These are phyloP conservation scores for Yamadazyma triangularis DNA, from an alignment of 1,139 yeast species.

Conservation along the genomic window DNA sequence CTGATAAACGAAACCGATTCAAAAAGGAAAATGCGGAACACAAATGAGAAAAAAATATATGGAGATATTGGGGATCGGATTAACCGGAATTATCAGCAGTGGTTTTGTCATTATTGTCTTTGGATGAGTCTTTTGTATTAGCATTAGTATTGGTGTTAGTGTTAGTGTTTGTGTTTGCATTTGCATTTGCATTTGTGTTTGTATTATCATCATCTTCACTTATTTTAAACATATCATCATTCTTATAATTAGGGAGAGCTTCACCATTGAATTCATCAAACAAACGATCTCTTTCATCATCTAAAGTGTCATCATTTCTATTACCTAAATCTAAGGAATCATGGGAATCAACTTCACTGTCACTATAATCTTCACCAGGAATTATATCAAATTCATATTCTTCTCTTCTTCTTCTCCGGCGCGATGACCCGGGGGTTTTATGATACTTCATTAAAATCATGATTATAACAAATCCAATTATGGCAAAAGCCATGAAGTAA, in stretches of 20 bases:
- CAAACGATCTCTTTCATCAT: constrained; percentile 34
- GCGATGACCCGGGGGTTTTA: constrained; percentile 41
- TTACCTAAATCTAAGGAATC: constrained; percentile 26
- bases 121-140: constrained; percentile 5
- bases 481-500: constrained; percentile 56
- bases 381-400: constrained; percentile 79
- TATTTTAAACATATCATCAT: constrained; percentile 40
- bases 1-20: constrained; percentile 4
- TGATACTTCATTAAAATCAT: constrained; percentile 51
- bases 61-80: constrained; percentile 1
- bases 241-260: constrained; percentile 34
- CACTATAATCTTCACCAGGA: constrained; percentile 58
- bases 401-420: constrained; percentile 63
- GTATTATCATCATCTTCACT: constrained; percentile 37
- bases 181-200: too few species aligned
- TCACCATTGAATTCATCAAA: constrained; percentile 39
- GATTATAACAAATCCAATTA: constrained; percentile 55
- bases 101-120: constrained; percentile 1
- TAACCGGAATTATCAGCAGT: not conserved
- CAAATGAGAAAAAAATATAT: too few species aligned
- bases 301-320: constrained; percentile 15
- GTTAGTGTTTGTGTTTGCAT: too few species aligned
- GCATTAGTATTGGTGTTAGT: too few species aligned
- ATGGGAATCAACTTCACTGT: constrained; percentile 23
- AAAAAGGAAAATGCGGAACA: constrained; percentile 3